Conservation (phyloP, 768 basidiomycete species). For the Pleurotus tuber-regium region DNA sequence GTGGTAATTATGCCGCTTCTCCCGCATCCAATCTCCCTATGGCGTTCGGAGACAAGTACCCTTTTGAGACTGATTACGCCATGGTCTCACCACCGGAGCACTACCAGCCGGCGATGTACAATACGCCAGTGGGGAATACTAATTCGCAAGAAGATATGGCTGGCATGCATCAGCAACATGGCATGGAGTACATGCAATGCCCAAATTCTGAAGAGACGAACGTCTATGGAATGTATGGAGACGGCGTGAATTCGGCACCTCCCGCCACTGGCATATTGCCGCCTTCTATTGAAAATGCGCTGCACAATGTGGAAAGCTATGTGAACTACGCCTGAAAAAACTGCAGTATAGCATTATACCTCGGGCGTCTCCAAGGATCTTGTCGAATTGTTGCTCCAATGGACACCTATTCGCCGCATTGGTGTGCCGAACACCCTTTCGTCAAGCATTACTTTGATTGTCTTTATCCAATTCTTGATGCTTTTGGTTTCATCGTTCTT, state of each 20-base stretch:
- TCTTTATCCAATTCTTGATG: too few relatives aligned
- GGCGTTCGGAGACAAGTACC: neutral
- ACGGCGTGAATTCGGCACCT: too few relatives aligned
- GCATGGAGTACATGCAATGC: slow-evolving; percentile 5
- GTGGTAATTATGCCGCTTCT: neutral
- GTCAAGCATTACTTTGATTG: too few relatives aligned
- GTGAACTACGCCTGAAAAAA: neutral
- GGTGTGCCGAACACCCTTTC: too few relatives aligned
- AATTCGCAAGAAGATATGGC: neutral
- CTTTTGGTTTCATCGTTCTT: too few relatives aligned
- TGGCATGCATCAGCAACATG: neutral
- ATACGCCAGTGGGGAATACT: neutral
- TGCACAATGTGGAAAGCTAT: neutral
- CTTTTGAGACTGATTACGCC: neutral
- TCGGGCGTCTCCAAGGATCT: too few relatives aligned
- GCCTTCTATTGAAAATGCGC: neutral
- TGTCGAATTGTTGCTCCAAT: too few relatives aligned
- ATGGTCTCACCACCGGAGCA: slow-evolving; percentile 3
- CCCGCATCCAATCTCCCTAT: neutral
- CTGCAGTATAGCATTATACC: too few relatives aligned
- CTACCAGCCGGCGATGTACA: slow-evolving; percentile 2
- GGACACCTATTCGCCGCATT: too few relatives aligned
- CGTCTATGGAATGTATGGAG: slow-evolving; percentile 2
- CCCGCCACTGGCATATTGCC: too few relatives aligned
- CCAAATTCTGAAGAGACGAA: neutral